phyloP scores from a whole-genome alignment of 495 filamentous ascomycete species.

The Platismatia glauca region DNA sequence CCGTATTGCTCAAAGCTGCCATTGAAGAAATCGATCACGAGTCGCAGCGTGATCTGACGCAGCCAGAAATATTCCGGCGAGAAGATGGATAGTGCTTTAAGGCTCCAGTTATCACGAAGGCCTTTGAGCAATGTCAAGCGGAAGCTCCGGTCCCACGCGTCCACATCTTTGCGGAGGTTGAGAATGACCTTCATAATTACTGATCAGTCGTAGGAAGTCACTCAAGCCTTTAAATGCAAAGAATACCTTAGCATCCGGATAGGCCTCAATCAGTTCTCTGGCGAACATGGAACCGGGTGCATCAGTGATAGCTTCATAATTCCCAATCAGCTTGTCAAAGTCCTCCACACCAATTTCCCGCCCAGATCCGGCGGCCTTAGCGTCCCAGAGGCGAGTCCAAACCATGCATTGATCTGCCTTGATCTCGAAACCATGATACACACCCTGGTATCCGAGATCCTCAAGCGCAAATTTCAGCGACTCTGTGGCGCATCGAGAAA shows the following conservation, averaged over 20 bases:
- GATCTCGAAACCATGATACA: slow-evolving; percentile 1
- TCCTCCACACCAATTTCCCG: not conserved
- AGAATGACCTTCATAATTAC: not conserved
- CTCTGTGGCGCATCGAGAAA: not conserved
- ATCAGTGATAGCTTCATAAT: not conserved
- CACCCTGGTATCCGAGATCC: not conserved
- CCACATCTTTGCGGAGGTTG: not conserved
- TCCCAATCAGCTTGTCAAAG: not conserved
- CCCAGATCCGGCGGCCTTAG: not conserved
- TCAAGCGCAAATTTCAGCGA: not conserved
- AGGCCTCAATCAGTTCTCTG: not conserved
- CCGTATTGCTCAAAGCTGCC: not conserved
- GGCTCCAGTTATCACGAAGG: not conserved
- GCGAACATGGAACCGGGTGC: not conserved
- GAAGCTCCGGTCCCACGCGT: not conserved
- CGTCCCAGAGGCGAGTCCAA: not conserved
- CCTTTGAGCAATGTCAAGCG: not conserved
- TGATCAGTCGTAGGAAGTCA: not conserved
- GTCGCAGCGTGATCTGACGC: not conserved
- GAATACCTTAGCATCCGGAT: not conserved
- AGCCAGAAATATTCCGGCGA: not conserved
- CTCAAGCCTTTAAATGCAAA: too few relatives aligned
- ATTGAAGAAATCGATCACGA: not conserved
- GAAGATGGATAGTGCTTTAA: not conserved
- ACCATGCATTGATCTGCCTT: not conserved